A percentile compares a stretch with the other conserved stretches of the same genome.
Conservation (phyloP, 2,329 filamentous ascomycete genomes). For the Penicillium occitanis region DNA sequence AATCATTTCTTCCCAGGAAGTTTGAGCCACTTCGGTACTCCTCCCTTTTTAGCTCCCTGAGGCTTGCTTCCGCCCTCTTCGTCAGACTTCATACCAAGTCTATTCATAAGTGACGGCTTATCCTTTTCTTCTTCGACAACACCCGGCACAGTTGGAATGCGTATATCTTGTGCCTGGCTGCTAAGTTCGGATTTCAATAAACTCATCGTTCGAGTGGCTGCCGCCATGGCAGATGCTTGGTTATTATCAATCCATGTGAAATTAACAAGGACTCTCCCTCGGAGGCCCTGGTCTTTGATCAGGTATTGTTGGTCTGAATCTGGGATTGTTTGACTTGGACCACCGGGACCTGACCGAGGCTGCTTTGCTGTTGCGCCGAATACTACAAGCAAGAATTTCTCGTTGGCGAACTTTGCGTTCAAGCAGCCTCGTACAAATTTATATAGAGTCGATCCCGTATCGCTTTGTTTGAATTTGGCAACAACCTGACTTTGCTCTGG, state of each 20-base stretch:
- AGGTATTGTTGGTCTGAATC: constrained; percentile 53
- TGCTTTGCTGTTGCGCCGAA: constrained; percentile 36
- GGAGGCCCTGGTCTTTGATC: constrained; percentile 71
- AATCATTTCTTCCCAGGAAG: constrained; percentile 67
- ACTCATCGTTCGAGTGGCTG: constrained; percentile 50
- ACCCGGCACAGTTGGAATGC: constrained; percentile 58
- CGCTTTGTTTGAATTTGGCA: constrained; percentile 65
- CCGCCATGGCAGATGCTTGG: constrained; percentile 51
- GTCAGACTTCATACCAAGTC: constrained; percentile 34
- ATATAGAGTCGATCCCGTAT: constrained; percentile 73
- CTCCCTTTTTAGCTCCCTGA: constrained; percentile 35
- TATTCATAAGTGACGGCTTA: constrained; percentile 22
- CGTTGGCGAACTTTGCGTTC: constrained; percentile 52
- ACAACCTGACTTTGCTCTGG: constrained; percentile 80
- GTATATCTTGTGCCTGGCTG: constrained; percentile 64
- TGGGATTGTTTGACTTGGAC: constrained; percentile 33
- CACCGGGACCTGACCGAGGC: constrained; percentile 10
- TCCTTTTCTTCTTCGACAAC: constrained; percentile 43
- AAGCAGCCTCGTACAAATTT: constrained; percentile 72
- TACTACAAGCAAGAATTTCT: constrained; percentile 71
- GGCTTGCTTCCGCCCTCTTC: constrained; percentile 35
- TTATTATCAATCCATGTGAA: constrained; percentile 67
- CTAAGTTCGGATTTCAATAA: constrained; percentile 64
- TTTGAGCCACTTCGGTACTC: constrained; percentile 70
- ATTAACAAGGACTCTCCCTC: constrained; percentile 70